Conservation (phyloP, 371 early-diverging fungal genomes). For the Sporodiniella umbellata region DNA sequence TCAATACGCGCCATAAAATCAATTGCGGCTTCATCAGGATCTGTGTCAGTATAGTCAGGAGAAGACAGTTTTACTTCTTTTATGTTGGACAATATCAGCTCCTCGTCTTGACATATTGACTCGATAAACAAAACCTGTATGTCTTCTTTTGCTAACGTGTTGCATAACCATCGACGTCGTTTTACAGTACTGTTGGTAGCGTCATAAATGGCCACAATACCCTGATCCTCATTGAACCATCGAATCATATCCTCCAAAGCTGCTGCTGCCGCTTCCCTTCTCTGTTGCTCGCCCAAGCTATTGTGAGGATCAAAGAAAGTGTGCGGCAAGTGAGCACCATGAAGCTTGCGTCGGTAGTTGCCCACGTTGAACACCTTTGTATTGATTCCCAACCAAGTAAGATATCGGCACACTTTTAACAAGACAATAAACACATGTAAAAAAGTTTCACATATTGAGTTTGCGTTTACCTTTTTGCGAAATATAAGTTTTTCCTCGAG, state of each 20-base stretch:
- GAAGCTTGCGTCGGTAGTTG: conserved; percentile 83
- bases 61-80: conserved; percentile 88
- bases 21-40: conserved; percentile 74
- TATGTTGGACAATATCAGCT: conserved; percentile 83
- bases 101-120: conserved; percentile 86
- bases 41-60: conserved; percentile 85
- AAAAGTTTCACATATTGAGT: no score
- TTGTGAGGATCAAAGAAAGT: conserved; percentile 91
- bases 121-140: conserved; percentile 95
- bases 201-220: conserved; percentile 91
- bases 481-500: conserved; percentile 89
- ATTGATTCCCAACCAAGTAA: conserved; percentile 92
- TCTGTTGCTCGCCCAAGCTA: conserved; percentile 61
- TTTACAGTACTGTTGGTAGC: conserved; percentile 93
- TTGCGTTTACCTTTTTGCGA: conserved; percentile 80
- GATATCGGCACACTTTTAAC: conserved; percentile 77
- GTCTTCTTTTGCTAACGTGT: conserved; percentile 59
- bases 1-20: conserved; percentile 88
- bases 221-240: conserved; percentile 82
- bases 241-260: conserved; percentile 87
- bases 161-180: conserved; percentile 70
- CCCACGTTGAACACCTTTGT: conserved; percentile 93
- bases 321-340: conserved; percentile 78
- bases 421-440: background rate
- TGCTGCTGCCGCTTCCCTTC: conserved; percentile 78